A percentile compares a stretch with the other conserved stretches of the same genome.
phyloP scores from a whole-genome alignment of 495 filamentous ascomycete genomes.

The Margaritispora aquatica region DNA sequence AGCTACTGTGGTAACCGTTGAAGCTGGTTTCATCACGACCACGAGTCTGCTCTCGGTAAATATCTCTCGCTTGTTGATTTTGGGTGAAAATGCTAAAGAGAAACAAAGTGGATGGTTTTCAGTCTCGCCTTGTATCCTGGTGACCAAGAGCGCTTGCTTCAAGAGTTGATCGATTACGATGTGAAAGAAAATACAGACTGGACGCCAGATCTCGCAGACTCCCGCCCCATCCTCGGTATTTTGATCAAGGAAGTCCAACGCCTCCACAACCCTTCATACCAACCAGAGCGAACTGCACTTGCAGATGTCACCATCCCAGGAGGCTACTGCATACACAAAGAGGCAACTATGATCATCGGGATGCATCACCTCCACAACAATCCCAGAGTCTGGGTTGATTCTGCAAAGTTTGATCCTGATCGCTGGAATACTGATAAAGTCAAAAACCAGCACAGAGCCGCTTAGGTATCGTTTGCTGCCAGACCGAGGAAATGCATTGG shows the following conservation, averaged over 20 bases:
- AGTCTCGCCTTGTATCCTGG: constrained; percentile 39
- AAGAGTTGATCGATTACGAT: constrained; percentile 47
- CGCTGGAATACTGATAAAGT: constrained; percentile 46
- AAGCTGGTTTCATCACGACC: constrained; percentile 51
- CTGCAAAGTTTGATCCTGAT: constrained; percentile 45
- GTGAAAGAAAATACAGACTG: constrained; percentile 31
- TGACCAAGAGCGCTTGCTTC: constrained; percentile 44
- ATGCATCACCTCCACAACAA: constrained; percentile 49
- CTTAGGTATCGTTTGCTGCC: constrained; percentile 48
- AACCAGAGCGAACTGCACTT: constrained; percentile 46
- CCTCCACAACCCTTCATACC: constrained; percentile 48
- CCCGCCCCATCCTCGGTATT: constrained; percentile 42
- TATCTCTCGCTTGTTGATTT: neutral
- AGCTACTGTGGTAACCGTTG: constrained; percentile 28
- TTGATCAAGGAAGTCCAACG: constrained; percentile 54
- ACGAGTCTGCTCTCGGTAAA: constrained; percentile 37
- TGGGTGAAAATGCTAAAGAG: neutral
- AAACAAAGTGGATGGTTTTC: constrained; percentile 41
- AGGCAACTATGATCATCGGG: constrained; percentile 39
- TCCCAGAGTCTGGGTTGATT: constrained; percentile 44
- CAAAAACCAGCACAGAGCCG: constrained; percentile 34
- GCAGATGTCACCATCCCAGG: constrained; percentile 46
- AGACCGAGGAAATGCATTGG: constrained; percentile 48
- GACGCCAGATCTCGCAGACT: constrained; percentile 34
- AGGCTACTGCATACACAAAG: constrained; percentile 44